Conservation (phyloP, 176 grass and related monocot genomes). For the Elymus sibiricus region DNA sequence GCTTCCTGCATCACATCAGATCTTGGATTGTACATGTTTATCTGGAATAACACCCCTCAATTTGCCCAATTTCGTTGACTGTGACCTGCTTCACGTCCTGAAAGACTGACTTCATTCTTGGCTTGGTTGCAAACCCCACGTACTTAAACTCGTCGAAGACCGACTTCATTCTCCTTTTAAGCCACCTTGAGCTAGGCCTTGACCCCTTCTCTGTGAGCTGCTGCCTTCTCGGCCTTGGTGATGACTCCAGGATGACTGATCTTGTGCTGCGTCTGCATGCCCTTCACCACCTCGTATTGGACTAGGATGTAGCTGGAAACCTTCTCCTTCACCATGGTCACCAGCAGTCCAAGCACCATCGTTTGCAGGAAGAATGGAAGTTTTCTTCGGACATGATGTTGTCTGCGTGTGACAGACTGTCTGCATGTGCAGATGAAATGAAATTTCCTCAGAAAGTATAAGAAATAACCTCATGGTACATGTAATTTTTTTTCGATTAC, state of each 20-base stretch:
- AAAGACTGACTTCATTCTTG: neutral
- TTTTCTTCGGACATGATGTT: too few relatives aligned
- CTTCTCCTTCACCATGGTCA: constrained; percentile 8
- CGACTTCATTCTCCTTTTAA: too few relatives aligned
- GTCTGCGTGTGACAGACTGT: too few relatives aligned
- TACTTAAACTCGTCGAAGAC: too few relatives aligned
- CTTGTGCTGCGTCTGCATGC: neutral
- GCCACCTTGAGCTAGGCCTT: constrained; percentile 2
- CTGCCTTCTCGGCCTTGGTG: neutral
- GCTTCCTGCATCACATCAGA: too few relatives aligned
- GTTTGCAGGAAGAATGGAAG: too few relatives aligned
- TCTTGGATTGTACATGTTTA: too few relatives aligned
- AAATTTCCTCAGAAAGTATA: too few relatives aligned
- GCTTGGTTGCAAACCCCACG: too few relatives aligned
- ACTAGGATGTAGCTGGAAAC: neutral
- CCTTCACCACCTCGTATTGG: neutral
- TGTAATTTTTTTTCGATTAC: too few relatives aligned
- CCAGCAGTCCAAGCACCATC: neutral
- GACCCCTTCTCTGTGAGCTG: neutral
- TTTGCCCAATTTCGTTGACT: neutral
- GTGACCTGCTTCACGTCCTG: neutral
- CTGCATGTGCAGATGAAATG: too few relatives aligned
- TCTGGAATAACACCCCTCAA: neutral
- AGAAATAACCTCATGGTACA: too few relatives aligned
- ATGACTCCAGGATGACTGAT: constrained; percentile 11